phyloP scores from a whole-genome alignment of 2,329 filamentous ascomycete species.

The Cyphellophora europaea region DNA sequence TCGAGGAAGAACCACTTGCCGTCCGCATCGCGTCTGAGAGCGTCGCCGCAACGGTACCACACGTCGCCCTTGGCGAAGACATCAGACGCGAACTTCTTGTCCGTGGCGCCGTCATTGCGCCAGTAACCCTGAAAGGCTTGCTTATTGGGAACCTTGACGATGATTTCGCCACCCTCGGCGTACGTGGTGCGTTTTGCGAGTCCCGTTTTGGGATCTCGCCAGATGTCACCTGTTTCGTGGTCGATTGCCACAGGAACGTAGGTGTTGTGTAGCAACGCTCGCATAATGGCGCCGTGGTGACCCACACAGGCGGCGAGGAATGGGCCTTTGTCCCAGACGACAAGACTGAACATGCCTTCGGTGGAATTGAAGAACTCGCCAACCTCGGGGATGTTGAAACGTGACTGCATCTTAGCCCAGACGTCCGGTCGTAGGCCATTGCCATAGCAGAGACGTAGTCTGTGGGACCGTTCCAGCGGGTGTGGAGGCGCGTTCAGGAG shows the following conservation, averaged over 20 bases:
- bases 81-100: constrained; percentile 63
- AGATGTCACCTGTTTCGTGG: constrained; percentile 56
- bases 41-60: constrained; percentile 78
- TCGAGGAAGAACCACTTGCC: constrained; percentile 73
- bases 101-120: constrained; percentile 60
- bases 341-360: constrained; percentile 57
- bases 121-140: constrained; percentile 74
- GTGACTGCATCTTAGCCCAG: constrained; percentile 35
- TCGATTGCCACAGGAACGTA: constrained; percentile 62
- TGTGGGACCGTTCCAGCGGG: constrained; percentile 35
- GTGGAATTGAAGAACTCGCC: constrained; percentile 71
- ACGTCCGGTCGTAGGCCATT: constrained; percentile 41
- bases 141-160: constrained; percentile 56
- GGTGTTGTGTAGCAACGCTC: constrained; percentile 42
- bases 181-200: constrained; percentile 56
- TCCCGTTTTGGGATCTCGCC: constrained; percentile 57
- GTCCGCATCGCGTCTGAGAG: constrained; percentile 60
- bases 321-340: constrained; percentile 52
- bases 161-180: constrained; percentile 64
- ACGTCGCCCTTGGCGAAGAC: constrained; percentile 69
- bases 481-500: constrained; percentile 35
- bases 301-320: constrained; percentile 58
- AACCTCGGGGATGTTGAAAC: constrained; percentile 40
- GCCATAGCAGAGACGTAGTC: constrained; percentile 34
- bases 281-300: constrained; percentile 57